Conservation (phyloP, 768 basidiomycete species). For the Peribolospora baueri region DNA sequence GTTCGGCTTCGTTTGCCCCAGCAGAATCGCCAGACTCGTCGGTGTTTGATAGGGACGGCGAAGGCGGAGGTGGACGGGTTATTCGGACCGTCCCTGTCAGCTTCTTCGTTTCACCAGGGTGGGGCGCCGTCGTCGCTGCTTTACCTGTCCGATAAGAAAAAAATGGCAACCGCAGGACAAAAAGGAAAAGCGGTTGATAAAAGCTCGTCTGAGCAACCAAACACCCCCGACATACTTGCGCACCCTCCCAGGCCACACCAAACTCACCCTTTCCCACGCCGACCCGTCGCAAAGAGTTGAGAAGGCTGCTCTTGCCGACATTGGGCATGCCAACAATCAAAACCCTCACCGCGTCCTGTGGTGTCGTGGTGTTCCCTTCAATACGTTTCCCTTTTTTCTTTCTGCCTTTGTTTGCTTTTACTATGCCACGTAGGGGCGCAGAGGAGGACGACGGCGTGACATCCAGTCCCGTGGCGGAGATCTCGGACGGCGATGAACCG, state of each 20-base stretch:
- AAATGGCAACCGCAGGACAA: neutral
- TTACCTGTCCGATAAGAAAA: conserved; percentile 39
- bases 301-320: conserved; percentile 81
- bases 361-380: conserved; percentile 15
- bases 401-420: conserved; percentile 22
- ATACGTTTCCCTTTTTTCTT: conserved; percentile 17
- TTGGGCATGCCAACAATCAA: conserved; percentile 97
- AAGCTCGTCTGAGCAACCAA: neutral
- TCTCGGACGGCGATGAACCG: too few relatives aligned
- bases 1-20: too few relatives aligned
- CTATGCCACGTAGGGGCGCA: neutral
- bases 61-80: too few relatives aligned
- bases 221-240: neutral
- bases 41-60: too few relatives aligned
- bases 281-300: conserved; percentile 67
- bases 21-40: too few relatives aligned
- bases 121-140: conserved; percentile 64
- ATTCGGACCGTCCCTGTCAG: conserved; percentile 74
- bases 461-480: too few relatives aligned
- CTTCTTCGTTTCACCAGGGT: conserved; percentile 71
- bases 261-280: conserved; percentile 66
- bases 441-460: neutral
- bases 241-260: too few relatives aligned
- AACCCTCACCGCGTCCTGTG: conserved; percentile 40
- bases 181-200: too few relatives aligned